Percentiles rank a stretch among this genome's conserved stretches.
phyloP scores from a whole-genome alignment of 495 filamentous ascomycete genomes.

The Penicillium maclennaniae region DNA sequence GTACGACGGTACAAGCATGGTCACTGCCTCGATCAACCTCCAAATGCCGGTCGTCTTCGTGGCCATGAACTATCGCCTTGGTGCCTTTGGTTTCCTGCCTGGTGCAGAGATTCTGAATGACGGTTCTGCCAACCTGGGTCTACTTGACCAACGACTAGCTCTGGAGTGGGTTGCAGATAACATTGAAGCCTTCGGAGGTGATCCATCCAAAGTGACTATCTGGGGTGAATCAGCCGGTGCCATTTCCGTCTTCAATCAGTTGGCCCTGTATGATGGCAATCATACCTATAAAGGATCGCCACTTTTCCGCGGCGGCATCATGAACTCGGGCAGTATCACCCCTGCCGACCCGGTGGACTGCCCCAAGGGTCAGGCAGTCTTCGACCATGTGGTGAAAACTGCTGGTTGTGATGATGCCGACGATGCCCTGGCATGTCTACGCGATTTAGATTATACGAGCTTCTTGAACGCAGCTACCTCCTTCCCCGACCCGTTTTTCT shows the following conservation, averaged over 20 bases:
- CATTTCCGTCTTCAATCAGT: constrained; percentile 69
- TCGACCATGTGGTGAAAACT: constrained; percentile 55
- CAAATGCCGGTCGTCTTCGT: constrained; percentile 67
- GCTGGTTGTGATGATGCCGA: constrained; percentile 55
- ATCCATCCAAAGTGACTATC: constrained; percentile 62
- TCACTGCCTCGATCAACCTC: constrained; percentile 48
- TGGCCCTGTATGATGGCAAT: constrained; percentile 64
- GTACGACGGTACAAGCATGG: constrained; percentile 56
- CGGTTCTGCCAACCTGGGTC: constrained; percentile 53
- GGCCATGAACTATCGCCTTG: constrained; percentile 74
- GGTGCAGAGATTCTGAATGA: constrained; percentile 63
- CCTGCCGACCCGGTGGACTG: constrained; percentile 63
- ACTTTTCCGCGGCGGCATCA: constrained; percentile 67
- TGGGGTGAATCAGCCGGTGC: constrained; percentile 72
- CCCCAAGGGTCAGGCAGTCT: constrained; percentile 58
- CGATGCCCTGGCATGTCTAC: constrained; percentile 62
- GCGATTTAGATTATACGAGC: constrained; percentile 51
- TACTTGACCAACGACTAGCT: constrained; percentile 51
- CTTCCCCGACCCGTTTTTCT: constrained; percentile 58
- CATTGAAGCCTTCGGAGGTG: constrained; percentile 53
- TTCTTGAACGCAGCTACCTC: constrained; percentile 65
- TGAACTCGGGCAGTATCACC: constrained; percentile 64
- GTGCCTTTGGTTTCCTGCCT: constrained; percentile 69
- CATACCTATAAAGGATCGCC: constrained; percentile 65
- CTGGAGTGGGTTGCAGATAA: constrained; percentile 54